Base-by-base conservation (phyloP, 495 filamentous ascomycete genomes). In the Penicillium antarcticum region DNA sequence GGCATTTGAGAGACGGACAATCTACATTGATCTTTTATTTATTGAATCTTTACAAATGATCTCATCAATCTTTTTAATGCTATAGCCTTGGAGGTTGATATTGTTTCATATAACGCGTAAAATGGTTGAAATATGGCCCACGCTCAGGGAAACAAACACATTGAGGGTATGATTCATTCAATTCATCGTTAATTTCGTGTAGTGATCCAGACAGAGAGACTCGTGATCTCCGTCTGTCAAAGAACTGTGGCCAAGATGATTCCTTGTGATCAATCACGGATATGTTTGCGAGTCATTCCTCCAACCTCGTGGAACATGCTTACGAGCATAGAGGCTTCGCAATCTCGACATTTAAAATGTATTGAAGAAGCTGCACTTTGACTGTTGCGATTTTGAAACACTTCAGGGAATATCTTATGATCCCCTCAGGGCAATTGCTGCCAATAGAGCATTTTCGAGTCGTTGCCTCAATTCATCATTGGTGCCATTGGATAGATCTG, bases 371-470 rank as follows among this genome's bases (percentile, higher is more conserved):
- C 5, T 29, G 26, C 2, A 4, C 26, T 29, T 24, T 13, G 4
- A 1, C 13, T 5, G 12, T 16, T 23, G 17, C 13, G 23, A 17
- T 2, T 10, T 6, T 24, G 4, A 32, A 8, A 13, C 2, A 33
- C 36, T 16, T 36, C 4, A 19, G 19, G 32, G 2, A 24, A 17
- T 19, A 65, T 56, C 68, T 45, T 72, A 73, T 19, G 76, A 70
- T 21, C 84, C 84, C 43, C 87, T 77, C 60, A 94, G 63, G 6
- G 89, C 89, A 78, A 95, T 90, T 18, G 79, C 74, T 21, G 86
- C 87, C 29, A 94, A 44, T 13, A 88, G 68, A 21, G 83, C 61
- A 19, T 78, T 62, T 65, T 91, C 87, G 35, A 87, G 68, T 53
- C 80, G 76, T 44, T 62, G 76, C 43, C 65, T 73, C 52, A 47